Conservation (phyloP, 345 rosid species). For the Laguncularia racemosa region DNA sequence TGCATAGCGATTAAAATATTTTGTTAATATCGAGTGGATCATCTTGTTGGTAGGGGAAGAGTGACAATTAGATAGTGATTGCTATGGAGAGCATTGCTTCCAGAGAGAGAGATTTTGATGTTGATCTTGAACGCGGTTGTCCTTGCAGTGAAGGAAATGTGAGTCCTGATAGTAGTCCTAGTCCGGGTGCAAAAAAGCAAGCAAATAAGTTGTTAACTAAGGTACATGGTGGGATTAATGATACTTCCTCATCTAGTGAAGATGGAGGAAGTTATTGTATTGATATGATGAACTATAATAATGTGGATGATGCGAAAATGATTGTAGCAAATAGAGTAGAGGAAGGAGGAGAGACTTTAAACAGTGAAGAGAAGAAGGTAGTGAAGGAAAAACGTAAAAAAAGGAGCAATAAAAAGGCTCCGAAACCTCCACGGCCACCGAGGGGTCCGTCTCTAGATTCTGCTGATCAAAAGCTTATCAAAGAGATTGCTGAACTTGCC, state of each 20-base stretch:
- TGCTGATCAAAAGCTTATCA: slow-evolving; percentile 71
- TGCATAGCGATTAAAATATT: not conserved
- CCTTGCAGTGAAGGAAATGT: slow-evolving; percentile 22
- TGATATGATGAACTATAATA: slow-evolving; percentile 9
- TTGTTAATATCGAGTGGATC: slow-evolving; percentile 3
- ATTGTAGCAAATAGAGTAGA: slow-evolving; percentile 28
- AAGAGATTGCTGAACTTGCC: slow-evolving; percentile 74
- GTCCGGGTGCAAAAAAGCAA: slow-evolving; percentile 20
- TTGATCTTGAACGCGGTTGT: slow-evolving; percentile 72
- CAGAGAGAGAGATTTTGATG: slow-evolving; percentile 30
- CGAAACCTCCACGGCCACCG: slow-evolving; percentile 91
- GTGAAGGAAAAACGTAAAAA: slow-evolving; percentile 50
- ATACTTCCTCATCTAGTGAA: slow-evolving; percentile 22
- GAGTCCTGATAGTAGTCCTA: slow-evolving; percentile 14
- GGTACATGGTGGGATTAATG: slow-evolving; percentile 18
- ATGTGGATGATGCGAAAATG: slow-evolving; percentile 14
- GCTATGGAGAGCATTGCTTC: slow-evolving; percentile 29
- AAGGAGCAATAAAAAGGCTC: slow-evolving; percentile 46
- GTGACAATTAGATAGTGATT: slow-evolving; percentile 3
- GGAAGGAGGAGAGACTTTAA: slow-evolving; percentile 21
- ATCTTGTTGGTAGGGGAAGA: slow-evolving; percentile 11
- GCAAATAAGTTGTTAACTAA: slow-evolving; percentile 12
- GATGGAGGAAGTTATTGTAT: slow-evolving; percentile 19
- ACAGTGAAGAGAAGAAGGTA: slow-evolving; percentile 23
- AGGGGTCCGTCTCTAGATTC: slow-evolving; percentile 79